Evolutionary conservation across 495 filamentous ascomycete species (phyloP), one percentile per base, ranked within the genome.

Genomic region (Talaromyces adpressus): DNA sequence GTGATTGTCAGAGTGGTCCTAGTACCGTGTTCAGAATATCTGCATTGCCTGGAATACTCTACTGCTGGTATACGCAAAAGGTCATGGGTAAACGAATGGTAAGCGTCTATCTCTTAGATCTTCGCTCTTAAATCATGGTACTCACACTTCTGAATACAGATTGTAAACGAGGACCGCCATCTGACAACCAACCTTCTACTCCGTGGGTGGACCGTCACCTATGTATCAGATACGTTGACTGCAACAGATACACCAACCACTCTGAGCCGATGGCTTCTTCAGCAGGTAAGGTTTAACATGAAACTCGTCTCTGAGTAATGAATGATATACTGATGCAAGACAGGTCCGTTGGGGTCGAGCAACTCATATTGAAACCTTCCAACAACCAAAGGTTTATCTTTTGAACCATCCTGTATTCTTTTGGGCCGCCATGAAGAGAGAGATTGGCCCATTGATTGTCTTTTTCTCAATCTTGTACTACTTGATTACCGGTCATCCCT

Each of bases 131-230:
- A 23, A 25, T 12, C 22, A 56, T 9, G 2, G 11, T 14, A 56
- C 22, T 56, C 3, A 56, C 27, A 41, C 12, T 41, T 27, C 20
- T 14, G 30, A 56, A 56, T 9, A 16, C 27, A 56, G 65, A 61
- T 74, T 41, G 69, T 74, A 34, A 74, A 74, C 45, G 72, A 74
- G 61, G 72, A 74, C 57, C 71, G 72, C 14, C 72, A 74, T 49
- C 65, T 74, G 18, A 74, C 72, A 7, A 74, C 72, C 4, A 71
- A 71, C 45, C 68, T 74, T 3, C 67, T 74, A 39, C 62, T 74
- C 41, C 69, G 68, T 59, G 71, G 71, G 9, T 74, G 72, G 72
- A 74, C 69, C 18, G 68, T 74, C 2, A 73, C 69, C 14, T 74
- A 70, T 59, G 71, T 69, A 14, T 71, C 72, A 6, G 67, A 73